phyloP scores from a whole-genome alignment of 148 eudicot genomes.

The Polygonum aviculare region DNA sequence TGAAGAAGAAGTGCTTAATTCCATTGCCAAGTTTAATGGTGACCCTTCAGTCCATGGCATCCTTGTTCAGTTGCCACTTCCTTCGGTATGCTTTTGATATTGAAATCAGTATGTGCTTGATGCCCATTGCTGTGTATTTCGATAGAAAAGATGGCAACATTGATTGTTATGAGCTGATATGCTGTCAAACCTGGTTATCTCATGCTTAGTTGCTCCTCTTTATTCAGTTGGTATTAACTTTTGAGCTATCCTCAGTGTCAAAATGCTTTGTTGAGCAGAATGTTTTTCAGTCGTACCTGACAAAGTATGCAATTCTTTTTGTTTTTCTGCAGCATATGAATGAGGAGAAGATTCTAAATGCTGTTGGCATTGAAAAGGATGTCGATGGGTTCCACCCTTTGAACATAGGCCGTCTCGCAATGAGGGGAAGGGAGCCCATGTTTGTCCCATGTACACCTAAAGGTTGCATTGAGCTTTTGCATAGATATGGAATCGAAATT shows the following conservation, averaged over 20 bases:
- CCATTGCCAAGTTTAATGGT: slow-evolving; percentile 63
- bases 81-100: slow-evolving; percentile 50
- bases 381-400: slow-evolving; percentile 88
- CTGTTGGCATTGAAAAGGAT: slow-evolving; percentile 82
- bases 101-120: background rate
- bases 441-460: slow-evolving; percentile 96
- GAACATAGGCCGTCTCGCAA: slow-evolving; percentile 81
- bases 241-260: background rate
- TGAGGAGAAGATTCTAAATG: slow-evolving; percentile 70
- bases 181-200: background rate
- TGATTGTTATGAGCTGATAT: background rate
- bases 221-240: background rate
- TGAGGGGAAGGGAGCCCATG: slow-evolving; percentile 85
- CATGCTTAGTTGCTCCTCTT: background rate
- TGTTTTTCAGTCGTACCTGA: background rate
- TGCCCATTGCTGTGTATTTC: background rate
- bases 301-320: background rate
- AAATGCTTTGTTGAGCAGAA: background rate
- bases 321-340: slow-evolving; percentile 61
- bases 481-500: slow-evolving; percentile 59
- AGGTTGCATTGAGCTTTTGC: slow-evolving; percentile 94
- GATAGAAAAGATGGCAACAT: background rate
- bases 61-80: slow-evolving; percentile 89
- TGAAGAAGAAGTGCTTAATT: slow-evolving; percentile 66
- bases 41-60: slow-evolving; percentile 82